Evolutionary conservation across 495 filamentous ascomycete genomes (phyloP).

Genomic region (Pseudomonodictys pantanalensis): DNA sequence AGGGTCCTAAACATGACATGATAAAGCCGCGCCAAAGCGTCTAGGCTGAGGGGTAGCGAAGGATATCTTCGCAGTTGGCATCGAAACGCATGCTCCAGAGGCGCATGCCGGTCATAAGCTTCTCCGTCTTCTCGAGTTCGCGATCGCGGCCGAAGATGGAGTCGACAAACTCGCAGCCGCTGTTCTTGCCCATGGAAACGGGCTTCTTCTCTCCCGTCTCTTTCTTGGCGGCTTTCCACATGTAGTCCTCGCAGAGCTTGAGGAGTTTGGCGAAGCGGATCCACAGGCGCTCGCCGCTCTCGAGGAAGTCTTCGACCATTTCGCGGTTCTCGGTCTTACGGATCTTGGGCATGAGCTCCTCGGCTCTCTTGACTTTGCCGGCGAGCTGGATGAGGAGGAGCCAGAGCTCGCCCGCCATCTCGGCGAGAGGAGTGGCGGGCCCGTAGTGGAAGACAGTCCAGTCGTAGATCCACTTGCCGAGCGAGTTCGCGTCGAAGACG

Average conservation of each 20-base stretch:
- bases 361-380: slow-evolving; percentile 89
- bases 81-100: slow-evolving; percentile 95
- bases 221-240: slow-evolving; percentile 75
- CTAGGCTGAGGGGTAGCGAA: slow-evolving; percentile 50
- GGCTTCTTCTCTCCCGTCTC: slow-evolving; percentile 57
- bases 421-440: slow-evolving; percentile 78
- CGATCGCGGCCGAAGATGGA: slow-evolving; percentile 93
- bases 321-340: slow-evolving; percentile 68
- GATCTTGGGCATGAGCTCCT: slow-evolving; percentile 75
- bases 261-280: slow-evolving; percentile 81
- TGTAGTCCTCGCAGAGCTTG: slow-evolving; percentile 86
- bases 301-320: slow-evolving; percentile 86
- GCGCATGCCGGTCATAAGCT: slow-evolving; percentile 87
- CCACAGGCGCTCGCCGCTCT: slow-evolving; percentile 85
- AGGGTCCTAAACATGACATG: no score
- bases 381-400: slow-evolving; percentile 92
- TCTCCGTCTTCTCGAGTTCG: slow-evolving; percentile 89
- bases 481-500: slow-evolving; percentile 95
- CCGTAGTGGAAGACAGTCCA: slow-evolving; percentile 96
- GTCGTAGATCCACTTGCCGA: slow-evolving; percentile 99
- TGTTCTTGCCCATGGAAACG: slow-evolving; percentile 83
- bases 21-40: slow-evolving; percentile 11
- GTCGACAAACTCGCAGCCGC: slow-evolving; percentile 94
- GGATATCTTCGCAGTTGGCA: slow-evolving; percentile 90
- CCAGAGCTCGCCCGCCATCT: slow-evolving; percentile 94